A percentile compares a stretch with the other conserved stretches of the same genome.
Conservation (phyloP, 495 filamentous ascomycete genomes). For the Venustampulla echinocandica region DNA sequence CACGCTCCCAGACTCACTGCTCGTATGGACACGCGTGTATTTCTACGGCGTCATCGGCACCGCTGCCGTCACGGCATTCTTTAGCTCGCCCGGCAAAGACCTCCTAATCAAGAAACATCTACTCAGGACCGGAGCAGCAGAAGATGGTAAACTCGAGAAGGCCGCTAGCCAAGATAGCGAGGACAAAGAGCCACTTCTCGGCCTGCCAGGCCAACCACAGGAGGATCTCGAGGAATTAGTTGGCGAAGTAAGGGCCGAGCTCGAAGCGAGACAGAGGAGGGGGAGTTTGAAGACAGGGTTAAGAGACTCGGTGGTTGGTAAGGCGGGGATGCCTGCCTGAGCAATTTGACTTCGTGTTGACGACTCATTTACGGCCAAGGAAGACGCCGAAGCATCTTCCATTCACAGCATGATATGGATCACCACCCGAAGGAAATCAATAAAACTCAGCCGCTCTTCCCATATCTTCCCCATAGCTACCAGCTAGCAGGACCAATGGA, state of each 20-base stretch:
- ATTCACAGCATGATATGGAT: background rate
- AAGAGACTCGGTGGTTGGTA: conserved; percentile 2
- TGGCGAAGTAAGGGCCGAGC: conserved; percentile 61
- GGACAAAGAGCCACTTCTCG: conserved; percentile 45
- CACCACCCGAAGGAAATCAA: background rate
- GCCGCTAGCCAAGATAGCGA: conserved; percentile 18
- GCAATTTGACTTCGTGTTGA: too few relatives aligned
- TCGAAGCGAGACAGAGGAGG: conserved; percentile 33
- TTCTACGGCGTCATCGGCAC: conserved; percentile 73
- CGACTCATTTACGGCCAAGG: too few relatives aligned
- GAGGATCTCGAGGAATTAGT: conserved; percentile 74
- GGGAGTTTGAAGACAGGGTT: conserved; percentile 5
- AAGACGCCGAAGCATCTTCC: too few relatives aligned
- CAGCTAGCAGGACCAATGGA: background rate
- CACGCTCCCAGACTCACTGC: conserved; percentile 52
- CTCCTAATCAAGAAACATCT: conserved; percentile 52
- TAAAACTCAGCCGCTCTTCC: background rate
- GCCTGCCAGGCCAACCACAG: conserved; percentile 67
- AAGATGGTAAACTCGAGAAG: conserved; percentile 11
- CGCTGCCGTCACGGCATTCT: conserved; percentile 57
- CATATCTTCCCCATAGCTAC: too few relatives aligned
- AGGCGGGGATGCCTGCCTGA: background rate
- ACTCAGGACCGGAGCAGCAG: conserved; percentile 37
- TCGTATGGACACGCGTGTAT: conserved; percentile 77
- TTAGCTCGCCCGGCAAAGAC: conserved; percentile 66